Evolutionary conservation across 2,329 filamentous ascomycete genomes (phyloP), one percentile per base, ranked within the genome.

Genomic region (Verticillium nubilum): DNA sequence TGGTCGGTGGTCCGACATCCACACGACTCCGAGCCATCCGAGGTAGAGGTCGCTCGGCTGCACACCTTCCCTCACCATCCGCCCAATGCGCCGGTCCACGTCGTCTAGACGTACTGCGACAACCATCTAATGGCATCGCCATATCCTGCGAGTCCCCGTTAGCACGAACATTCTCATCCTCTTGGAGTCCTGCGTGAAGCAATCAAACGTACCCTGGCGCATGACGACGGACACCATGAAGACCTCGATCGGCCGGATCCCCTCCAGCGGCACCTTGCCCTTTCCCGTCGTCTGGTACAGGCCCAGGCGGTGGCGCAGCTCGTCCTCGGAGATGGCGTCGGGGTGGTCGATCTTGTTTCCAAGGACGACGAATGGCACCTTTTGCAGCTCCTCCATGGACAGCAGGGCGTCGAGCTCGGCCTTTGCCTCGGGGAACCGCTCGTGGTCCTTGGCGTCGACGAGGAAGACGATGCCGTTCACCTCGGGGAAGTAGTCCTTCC

Each of bases 281-380:
- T 97, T 97, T 70, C 93, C 93, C 62, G 92, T 97, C 59, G 93
- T 97, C 79, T 98, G 94, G 79, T 96, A 98, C 70, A 99, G 79
- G 64, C 95, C 95, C 61, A 99, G 83, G 75, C 93, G 90, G 74
- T 94, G 89, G 76, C 95, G 86, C 72, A 98, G 85, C 80, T 97
- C 92, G 70, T 98, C 94, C 83, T 99, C 95, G 66, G 90, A 94
- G 58, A 98, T 88, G 64, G 95, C 95, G 68, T 96, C 90, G 58
- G 93, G 93, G 80, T 98, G 93, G 76, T 99, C 95, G 76, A 99
- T 99, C 87, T 99, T 99, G 87, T 99, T 99, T 69, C 95, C 95
- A 64, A 99, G 86, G 68, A 99, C 87, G 63, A 98, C 86, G 76
- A 98, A 98, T 58, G 95, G 95, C 9, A 97, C 95, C 83, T 96